phyloP scores from a whole-genome alignment of 192 early-diverging fungal species.

The Coemansia sp. region DNA sequence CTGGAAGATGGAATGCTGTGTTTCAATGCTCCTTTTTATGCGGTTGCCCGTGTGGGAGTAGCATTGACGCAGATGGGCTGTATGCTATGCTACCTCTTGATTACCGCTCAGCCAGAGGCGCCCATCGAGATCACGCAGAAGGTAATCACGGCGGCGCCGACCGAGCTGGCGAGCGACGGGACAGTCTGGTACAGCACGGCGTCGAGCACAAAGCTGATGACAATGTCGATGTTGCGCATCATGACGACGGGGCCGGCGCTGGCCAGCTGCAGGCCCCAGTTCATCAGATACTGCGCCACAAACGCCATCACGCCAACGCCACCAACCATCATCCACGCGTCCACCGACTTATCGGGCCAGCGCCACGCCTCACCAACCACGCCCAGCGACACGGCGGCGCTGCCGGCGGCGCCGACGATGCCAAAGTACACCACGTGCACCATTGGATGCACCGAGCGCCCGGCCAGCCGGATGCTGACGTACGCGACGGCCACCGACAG shows the following conservation, averaged over 20 bases:
- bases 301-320: constrained; percentile 22
- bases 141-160: constrained; percentile 21
- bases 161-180: constrained; percentile 4
- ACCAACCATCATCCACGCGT: neutral
- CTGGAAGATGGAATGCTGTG: no score
- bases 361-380: constrained; percentile 7
- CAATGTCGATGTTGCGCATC: constrained; percentile 31
- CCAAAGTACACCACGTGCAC: constrained; percentile 34
- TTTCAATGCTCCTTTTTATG: no score
- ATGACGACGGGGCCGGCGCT: constrained; percentile 22
- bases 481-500: constrained; percentile 16
- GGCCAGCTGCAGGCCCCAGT: constrained; percentile 26
- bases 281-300: constrained; percentile 28
- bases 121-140: constrained; percentile 16
- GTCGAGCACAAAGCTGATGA: constrained; percentile 20
- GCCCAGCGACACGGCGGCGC: neutral
- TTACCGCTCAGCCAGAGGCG: no score
- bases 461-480: constrained; percentile 29
- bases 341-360: neutral
- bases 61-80: no score
- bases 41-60: no score
- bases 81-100: no score
- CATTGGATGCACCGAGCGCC: constrained; percentile 17
- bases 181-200: constrained; percentile 10
- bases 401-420: constrained; percentile 11